These are phyloP conservation scores for Ustilago sp. DNA, from an alignment of 1,284 basidiomycete species.

Conservation along the genomic window DNA sequence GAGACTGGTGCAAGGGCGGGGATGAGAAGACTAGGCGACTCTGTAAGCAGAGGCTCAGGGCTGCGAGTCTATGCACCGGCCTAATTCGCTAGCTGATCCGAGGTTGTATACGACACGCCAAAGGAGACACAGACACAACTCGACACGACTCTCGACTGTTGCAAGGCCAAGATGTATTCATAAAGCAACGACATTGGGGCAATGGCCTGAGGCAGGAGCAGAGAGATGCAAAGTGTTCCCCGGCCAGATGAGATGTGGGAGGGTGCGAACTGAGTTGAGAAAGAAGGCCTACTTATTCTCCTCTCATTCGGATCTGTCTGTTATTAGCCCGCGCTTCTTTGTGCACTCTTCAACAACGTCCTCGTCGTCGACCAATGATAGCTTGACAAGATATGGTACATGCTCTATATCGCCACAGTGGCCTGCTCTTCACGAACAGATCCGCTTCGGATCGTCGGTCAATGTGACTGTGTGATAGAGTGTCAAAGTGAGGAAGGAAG, in stretches of 20 bases:
- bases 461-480: neutral
- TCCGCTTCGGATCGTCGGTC: neutral
- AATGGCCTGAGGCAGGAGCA: neutral
- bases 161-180: neutral
- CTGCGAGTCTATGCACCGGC: neutral
- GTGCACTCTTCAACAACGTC: no score
- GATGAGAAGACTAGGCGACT: neutral
- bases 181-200: neutral
- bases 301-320: neutral
- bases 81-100: neutral
- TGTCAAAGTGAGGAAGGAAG: neutral
- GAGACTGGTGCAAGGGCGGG: neutral
- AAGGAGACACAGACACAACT: neutral
- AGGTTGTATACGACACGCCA: neutral
- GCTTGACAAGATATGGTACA: neutral
- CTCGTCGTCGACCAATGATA: neutral
- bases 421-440: neutral
- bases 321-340: neutral
- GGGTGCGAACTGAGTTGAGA: neutral
- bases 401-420: neutral
- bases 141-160: neutral
- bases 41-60: neutral
- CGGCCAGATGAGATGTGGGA: neutral
- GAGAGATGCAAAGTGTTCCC: neutral
- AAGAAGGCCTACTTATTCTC: neutral